Percentiles rank a stretch among this genome's conserved stretches.
Evolutionary conservation across 2,329 filamentous ascomycete species (phyloP).

Genomic region (Colletotrichum cuscutae): DNA sequence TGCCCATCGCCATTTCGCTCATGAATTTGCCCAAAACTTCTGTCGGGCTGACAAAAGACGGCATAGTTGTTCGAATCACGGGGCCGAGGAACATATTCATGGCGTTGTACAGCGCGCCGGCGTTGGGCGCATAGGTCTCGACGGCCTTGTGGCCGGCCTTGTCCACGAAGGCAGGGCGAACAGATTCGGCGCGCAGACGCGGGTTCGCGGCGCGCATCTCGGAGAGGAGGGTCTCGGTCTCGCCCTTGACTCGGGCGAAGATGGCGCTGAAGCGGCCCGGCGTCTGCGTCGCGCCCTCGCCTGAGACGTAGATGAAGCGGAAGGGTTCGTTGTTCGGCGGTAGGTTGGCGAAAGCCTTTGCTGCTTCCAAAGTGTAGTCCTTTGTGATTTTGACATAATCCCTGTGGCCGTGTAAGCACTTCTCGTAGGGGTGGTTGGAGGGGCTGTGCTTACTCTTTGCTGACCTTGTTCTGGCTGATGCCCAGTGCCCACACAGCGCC

Average conservation of each 20-base stretch:
- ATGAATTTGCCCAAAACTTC: constrained; percentile 54
- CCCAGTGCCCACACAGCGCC: constrained; percentile 82
- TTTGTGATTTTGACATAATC: constrained; percentile 77
- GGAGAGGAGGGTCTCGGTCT: constrained; percentile 69
- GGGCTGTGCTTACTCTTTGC: constrained; percentile 60
- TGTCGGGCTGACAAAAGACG: constrained; percentile 52
- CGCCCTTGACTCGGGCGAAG: constrained; percentile 74
- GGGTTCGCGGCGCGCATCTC: constrained; percentile 56
- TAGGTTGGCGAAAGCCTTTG: constrained; percentile 65
- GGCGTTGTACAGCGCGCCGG: constrained; percentile 35
- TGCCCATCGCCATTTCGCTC: constrained; percentile 57
- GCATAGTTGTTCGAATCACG: constrained; percentile 37
- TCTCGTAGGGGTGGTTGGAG: background rate
- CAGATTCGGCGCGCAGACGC: constrained; percentile 63
- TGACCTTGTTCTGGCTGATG: constrained; percentile 68
- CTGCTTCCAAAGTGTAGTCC: constrained; percentile 72
- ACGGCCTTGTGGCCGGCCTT: constrained; percentile 51
- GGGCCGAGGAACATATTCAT: constrained; percentile 39
- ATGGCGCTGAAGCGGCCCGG: constrained; percentile 66
- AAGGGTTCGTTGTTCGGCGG: constrained; percentile 61
- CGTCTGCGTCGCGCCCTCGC: constrained; percentile 66
- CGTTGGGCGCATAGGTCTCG: constrained; percentile 51
- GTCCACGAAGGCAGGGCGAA: constrained; percentile 72
- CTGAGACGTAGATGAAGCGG: constrained; percentile 78
- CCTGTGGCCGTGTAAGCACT: constrained; percentile 38